Percentiles rank a stretch among this genome's conserved stretches.
phyloP scores from a whole-genome alignment of 768 basidiomycete genomes.

The Tricholoma flavovirens region DNA sequence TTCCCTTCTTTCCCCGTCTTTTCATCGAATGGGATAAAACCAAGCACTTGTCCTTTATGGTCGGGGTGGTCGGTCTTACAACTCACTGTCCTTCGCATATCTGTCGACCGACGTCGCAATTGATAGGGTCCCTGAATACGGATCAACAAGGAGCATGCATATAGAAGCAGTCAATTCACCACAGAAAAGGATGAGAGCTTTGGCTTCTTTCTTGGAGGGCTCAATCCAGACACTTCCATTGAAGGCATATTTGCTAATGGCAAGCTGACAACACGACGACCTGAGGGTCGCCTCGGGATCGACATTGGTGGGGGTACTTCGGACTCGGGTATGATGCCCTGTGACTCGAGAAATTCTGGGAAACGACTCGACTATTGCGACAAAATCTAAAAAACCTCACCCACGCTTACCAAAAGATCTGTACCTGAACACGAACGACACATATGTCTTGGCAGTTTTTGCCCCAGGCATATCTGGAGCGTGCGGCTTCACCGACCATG shows the following conservation, averaged over 20 bases:
- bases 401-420: slow-evolving; percentile 41
- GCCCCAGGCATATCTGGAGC: slow-evolving; percentile 26
- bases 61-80: slow-evolving; percentile 12
- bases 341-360: slow-evolving; percentile 44
- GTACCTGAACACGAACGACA: slow-evolving; percentile 67
- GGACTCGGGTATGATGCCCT: slow-evolving; percentile 40
- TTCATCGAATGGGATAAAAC: slow-evolving; percentile 8
- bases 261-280: slow-evolving; percentile 37
- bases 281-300: slow-evolving; percentile 16
- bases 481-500: slow-evolving; percentile 50
- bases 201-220: slow-evolving; percentile 19
- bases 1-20: background rate
- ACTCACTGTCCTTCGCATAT: slow-evolving; percentile 24
- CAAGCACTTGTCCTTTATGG: slow-evolving; percentile 9
- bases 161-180: background rate
- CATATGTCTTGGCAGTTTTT: slow-evolving; percentile 42
- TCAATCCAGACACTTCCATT: slow-evolving; percentile 11
- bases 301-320: slow-evolving; percentile 19
- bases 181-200: slow-evolving; percentile 6
- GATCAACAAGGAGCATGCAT: background rate
- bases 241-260: slow-evolving; percentile 22
- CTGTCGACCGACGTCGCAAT: slow-evolving; percentile 10
- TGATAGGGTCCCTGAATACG: slow-evolving; percentile 14
- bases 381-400: background rate
- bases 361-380: background rate